phyloP scores from a whole-genome alignment of 2,329 filamentous ascomycete species.

The Alternaria solani region DNA sequence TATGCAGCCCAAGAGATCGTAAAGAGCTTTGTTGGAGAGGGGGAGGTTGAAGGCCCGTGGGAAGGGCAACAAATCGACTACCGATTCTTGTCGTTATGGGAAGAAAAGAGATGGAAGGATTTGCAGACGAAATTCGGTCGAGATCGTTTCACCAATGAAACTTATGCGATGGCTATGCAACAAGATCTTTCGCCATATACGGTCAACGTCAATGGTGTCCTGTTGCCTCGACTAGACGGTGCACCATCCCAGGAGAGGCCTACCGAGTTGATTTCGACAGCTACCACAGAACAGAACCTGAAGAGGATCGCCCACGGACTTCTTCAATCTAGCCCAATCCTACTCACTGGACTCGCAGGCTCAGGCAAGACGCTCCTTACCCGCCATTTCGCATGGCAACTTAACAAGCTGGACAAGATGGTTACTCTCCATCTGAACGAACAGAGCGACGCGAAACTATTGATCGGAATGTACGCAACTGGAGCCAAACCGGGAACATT shows the following conservation, averaged over 20 bases:
- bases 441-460: conserved; percentile 96
- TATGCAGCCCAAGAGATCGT: conserved; percentile 77
- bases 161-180: conserved; percentile 10
- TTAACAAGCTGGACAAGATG: conserved; percentile 82
- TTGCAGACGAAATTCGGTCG: conserved; percentile 24
- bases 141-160: background rate
- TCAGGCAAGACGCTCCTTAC: conserved; percentile 90
- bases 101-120: conserved; percentile 62
- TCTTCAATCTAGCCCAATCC: conserved; percentile 72
- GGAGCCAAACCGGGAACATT: conserved; percentile 89
- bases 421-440: conserved; percentile 96
- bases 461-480: conserved; percentile 93
- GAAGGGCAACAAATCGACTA: conserved; percentile 82
- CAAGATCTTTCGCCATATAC: conserved; percentile 42
- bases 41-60: conserved; percentile 72
- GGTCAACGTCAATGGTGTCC: conserved; percentile 47
- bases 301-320: conserved; percentile 72
- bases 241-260: conserved; percentile 36
- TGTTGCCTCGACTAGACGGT: conserved; percentile 50
- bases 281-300: conserved; percentile 77
- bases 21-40: conserved; percentile 68
- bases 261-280: conserved; percentile 65
- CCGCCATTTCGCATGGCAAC: conserved; percentile 79
- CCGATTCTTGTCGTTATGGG: conserved; percentile 72
- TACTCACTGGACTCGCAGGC: conserved; percentile 83